Base-by-base conservation (phyloP, 768 basidiomycete genomes). In the Boletus bicolor region DNA sequence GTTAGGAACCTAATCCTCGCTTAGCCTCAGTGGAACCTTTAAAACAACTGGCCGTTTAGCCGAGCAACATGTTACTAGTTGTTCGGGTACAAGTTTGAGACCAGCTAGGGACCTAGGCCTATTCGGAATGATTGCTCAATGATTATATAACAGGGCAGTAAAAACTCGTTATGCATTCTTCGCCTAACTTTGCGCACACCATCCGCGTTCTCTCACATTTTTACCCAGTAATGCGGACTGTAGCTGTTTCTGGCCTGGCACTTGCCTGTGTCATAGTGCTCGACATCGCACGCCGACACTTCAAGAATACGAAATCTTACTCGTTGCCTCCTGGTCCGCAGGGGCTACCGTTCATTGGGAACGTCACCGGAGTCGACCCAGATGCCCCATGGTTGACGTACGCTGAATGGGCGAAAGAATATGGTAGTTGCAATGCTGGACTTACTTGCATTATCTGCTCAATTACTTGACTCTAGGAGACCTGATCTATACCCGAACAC, bases 401-500 rank as follows among this genome's bases (percentile, higher is more conserved):
- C 52, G 60, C 73, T 11, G 61, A 71, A 38, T 79, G 78, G 77
- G 64, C 66, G 38, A 66, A 68, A 51, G 57, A 63, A 53, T 74
- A 76, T 35, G 73, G 78, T 61, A 54, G 7, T 47, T 38, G n/a
- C 30, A 51, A 17, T n/a, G 12, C 46, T 45, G 36, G 49, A 34
- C 28, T 21, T 19, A 2, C 7, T 30, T 36, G 7, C 21, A 34
- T 28, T 28, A 39, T 48, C 11, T 38, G 37, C 56, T 56, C 44
- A 62, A 38, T 8, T 28, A 34, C 7, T 24, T 24, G 21, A 24
- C 6, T 24, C 17, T 47, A 78, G 75, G 78, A 1, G 68, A 78
- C n/a, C 62, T 85, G 12, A 73, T 85, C 30, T 78, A 79, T 24
- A 77, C 79, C 54, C 73, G 71, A 34, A 63, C 76, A 24, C 73